These are phyloP conservation scores for Terana coerulea DNA, from an alignment of 768 basidiomycete genomes.

Conservation along the genomic window DNA sequence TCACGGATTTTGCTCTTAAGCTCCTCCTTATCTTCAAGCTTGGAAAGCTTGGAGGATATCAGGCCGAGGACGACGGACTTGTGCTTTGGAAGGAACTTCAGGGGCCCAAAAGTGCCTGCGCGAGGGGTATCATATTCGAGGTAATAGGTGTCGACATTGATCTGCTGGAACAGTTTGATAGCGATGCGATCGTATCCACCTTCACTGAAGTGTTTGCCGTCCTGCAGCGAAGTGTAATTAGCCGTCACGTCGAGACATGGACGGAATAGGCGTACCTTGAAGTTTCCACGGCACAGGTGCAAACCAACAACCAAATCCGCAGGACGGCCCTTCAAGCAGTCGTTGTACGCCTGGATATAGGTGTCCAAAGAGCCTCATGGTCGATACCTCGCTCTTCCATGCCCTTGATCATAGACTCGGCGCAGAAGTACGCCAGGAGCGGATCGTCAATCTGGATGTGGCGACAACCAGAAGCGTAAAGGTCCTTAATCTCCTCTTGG, in stretches of 20 bases:
- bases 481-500: conserved; percentile 38
- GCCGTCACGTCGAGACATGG: neutral
- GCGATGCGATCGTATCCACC: conserved; percentile 57
- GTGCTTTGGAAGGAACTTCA: conserved; percentile 45
- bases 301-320: conserved; percentile 51
- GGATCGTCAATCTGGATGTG: conserved; percentile 48
- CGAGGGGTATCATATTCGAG: conserved; percentile 66
- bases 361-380: conserved; percentile 62
- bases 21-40: conserved; percentile 39
- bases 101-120: conserved; percentile 55
- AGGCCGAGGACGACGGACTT: conserved; percentile 41
- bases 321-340: conserved; percentile 49
- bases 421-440: conserved; percentile 60
- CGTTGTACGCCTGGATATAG: conserved; percentile 61
- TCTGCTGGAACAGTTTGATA: conserved; percentile 49
- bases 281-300: conserved; percentile 55
- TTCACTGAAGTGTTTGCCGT: conserved; percentile 52
- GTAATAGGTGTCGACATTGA: conserved; percentile 53
- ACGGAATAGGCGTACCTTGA: conserved; percentile 16
- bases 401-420: conserved; percentile 46
- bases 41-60: conserved; percentile 40
- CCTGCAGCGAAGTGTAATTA: conserved; percentile 26
- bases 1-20: conserved; percentile 38
- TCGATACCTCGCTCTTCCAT: conserved; percentile 62
- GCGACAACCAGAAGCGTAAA: conserved; percentile 41